phyloP scores from a whole-genome alignment of 306 rosid genomes.

The Cucumis cinereus region DNA sequence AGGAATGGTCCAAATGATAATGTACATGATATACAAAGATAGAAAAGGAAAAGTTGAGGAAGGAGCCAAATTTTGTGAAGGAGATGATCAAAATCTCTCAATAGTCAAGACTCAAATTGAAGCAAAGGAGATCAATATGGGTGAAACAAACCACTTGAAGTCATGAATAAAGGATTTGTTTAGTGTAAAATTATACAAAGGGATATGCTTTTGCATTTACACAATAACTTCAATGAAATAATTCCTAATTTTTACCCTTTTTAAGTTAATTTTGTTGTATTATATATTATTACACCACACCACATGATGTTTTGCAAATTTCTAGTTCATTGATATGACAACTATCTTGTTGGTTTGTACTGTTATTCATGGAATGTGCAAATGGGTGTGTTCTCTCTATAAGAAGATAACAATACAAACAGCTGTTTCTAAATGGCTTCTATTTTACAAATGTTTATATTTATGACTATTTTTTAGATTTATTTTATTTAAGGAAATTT shows the following conservation, averaged over 20 bases:
- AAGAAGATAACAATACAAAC: too few relatives aligned
- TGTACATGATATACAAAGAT: slow-evolving; percentile 37
- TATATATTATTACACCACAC: background rate
- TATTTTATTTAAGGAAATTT: too few relatives aligned
- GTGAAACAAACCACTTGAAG: background rate
- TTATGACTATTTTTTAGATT: too few relatives aligned
- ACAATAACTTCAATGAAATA: background rate
- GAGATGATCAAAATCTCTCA: background rate
- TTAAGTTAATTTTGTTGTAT: background rate
- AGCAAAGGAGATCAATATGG: background rate
- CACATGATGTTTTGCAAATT: background rate
- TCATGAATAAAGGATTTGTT: background rate
- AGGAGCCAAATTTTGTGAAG: background rate
- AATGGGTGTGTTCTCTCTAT: background rate
- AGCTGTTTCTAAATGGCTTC: too few relatives aligned
- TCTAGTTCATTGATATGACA: background rate
- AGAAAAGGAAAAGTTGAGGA: slow-evolving; percentile 1
- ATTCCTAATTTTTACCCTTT: background rate
- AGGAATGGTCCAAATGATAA: slow-evolving; percentile 40
- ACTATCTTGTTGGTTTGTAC: background rate
- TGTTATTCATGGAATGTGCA: background rate
- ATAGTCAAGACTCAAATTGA: background rate
- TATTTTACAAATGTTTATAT: too few relatives aligned
- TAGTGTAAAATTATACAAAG: background rate
- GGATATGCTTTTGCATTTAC: background rate